A percentile compares a stretch with the other conserved stretches of the same genome.
Evolutionary conservation across 208 protist species (phyloP).

Genomic region (Trypanosoma platydactyli): DNA sequence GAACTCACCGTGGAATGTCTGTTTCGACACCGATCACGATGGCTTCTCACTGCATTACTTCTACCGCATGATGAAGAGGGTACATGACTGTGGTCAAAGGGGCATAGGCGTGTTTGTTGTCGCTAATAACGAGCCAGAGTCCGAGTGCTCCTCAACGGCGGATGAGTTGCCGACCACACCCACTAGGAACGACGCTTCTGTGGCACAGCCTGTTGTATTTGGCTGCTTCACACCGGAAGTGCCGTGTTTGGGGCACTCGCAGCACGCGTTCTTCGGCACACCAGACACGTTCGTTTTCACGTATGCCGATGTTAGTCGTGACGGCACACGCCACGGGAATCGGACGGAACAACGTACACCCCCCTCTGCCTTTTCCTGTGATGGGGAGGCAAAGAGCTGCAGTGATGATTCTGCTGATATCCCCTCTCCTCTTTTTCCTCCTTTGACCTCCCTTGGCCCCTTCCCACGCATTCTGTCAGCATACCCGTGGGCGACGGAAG

Average conservation of each 20-base stretch:
- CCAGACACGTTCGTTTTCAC: constrained; percentile 56
- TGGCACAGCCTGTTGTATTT: constrained; percentile 25
- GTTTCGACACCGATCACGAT: constrained; percentile 56
- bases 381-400: too few species aligned
- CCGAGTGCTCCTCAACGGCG: neutral
- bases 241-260: constrained; percentile 36
- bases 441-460: neutral
- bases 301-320: constrained; percentile 12
- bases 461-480: constrained; percentile 20
- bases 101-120: constrained; percentile 53
- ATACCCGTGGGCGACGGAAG: constrained; percentile 34
- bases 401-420: too few species aligned
- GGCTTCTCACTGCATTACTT: constrained; percentile 56
- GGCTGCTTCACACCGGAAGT: constrained; percentile 66
- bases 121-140: neutral
- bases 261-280: constrained; percentile 55
- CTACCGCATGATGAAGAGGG: constrained; percentile 49
- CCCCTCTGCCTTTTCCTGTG: too few species aligned
- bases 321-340: neutral
- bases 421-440: too few species aligned
- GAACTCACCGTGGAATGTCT: constrained; percentile 49
- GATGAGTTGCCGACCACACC: neutral
- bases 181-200: neutral
- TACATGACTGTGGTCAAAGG: constrained; percentile 31
- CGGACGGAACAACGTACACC: neutral